These are phyloP conservation scores for Lachnellula occidentalis DNA, from an alignment of 2,329 filamentous ascomycete species.

Conservation along the genomic window DNA sequence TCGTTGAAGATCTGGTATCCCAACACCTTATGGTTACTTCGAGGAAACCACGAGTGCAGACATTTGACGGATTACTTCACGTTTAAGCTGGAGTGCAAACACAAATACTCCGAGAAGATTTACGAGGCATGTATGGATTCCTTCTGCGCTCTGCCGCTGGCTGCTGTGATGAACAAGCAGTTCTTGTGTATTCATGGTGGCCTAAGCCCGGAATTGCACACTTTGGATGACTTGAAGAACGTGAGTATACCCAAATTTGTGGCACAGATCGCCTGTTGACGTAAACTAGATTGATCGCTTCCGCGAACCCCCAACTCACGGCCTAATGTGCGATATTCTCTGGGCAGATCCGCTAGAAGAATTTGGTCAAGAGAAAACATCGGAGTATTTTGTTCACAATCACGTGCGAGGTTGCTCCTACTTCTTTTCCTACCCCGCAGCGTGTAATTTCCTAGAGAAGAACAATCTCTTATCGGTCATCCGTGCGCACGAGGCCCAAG, in stretches of 20 bases:
- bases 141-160: conserved; percentile 88
- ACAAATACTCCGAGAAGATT: conserved; percentile 95
- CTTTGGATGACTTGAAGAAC: conserved; percentile 85
- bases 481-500: conserved; percentile 95
- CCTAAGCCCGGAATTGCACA: conserved; percentile 91
- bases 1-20: conserved; percentile 98
- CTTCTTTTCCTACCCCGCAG: conserved; percentile 97
- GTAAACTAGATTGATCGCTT: conserved; percentile 81
- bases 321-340: conserved; percentile 97
- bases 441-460: conserved; percentile 96
- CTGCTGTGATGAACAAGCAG: conserved; percentile 99
- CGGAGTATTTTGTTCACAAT: conserved; percentile 96
- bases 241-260: conserved; percentile 44
- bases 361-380: conserved; percentile 97
- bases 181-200: conserved; percentile 98
- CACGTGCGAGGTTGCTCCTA: conserved; percentile 98
- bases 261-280: conserved; percentile 4
- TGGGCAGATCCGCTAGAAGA: conserved; percentile 98
- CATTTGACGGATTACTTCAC: conserved; percentile 99
- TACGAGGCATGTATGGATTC: conserved; percentile 99
- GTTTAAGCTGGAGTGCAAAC: conserved; percentile 99
- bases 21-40: conserved; percentile 91
- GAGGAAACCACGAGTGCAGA: conserved; percentile 97
- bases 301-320: conserved; percentile 93
- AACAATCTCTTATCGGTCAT: conserved; percentile 98